phyloP scores from a whole-genome alignment of 73 alveolate genomes.

The Paramecium pentaurelia region DNA sequence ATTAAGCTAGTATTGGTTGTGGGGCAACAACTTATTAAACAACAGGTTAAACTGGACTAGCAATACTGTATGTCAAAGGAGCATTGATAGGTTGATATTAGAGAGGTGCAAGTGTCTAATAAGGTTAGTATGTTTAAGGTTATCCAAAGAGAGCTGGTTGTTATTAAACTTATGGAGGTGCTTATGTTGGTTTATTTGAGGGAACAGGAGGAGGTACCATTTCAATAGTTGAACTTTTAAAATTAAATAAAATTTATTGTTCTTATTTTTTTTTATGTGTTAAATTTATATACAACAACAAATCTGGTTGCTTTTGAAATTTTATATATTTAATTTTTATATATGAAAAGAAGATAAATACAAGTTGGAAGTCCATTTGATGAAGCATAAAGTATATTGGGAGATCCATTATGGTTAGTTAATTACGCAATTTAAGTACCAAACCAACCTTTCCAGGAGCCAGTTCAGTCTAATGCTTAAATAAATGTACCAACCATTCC shows the following conservation, averaged over 20 bases:
- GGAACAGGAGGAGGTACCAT: not conserved
- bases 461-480: not conserved
- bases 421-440: constrained; percentile 34
- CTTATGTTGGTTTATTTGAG: not conserved
- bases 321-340: not conserved
- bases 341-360: constrained; percentile 19
- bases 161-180: not conserved
- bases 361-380: constrained; percentile 1
- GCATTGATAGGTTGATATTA: not conserved
- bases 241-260: not conserved
- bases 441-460: not conserved
- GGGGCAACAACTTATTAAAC: not conserved
- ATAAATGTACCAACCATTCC: not conserved
- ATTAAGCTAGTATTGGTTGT: not conserved
- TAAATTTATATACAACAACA: not conserved
- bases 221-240: not conserved
- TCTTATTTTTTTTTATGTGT: not conserved
- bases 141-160: not conserved
- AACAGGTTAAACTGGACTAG: not conserved
- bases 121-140: not conserved
- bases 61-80: not conserved
- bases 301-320: not conserved
- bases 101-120: not conserved
- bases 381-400: constrained; percentile 31
- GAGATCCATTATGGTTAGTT: constrained; percentile 37